Evolutionary conservation across 768 basidiomycete species (phyloP).

Genomic region (Calocera cornea): DNA sequence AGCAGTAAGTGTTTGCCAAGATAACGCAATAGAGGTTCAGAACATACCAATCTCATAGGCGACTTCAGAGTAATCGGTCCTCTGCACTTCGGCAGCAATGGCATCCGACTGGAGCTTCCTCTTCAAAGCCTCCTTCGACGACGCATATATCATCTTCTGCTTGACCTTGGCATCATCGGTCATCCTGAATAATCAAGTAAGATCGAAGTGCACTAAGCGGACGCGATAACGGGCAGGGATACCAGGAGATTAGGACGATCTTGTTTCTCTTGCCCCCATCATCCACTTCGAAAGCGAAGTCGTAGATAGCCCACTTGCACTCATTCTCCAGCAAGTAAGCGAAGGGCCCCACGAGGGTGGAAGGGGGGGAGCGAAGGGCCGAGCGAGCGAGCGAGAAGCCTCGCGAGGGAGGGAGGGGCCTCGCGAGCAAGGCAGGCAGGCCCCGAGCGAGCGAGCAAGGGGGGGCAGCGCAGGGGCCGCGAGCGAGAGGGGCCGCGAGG

Average conservation of each 20-base stretch:
- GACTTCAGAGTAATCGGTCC: conserved; percentile 63
- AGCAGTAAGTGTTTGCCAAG: no score
- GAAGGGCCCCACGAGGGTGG: no score
- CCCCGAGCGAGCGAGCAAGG: no score
- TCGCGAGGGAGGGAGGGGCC: no score
- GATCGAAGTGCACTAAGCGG: not conserved
- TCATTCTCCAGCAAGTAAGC: conserved; percentile 61
- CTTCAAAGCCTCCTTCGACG: conserved; percentile 71
- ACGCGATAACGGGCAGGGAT: no score
- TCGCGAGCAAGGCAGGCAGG: no score
- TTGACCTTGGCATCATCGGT: conserved; percentile 77
- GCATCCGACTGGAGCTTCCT: conserved; percentile 47
- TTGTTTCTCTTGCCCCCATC: conserved; percentile 73
- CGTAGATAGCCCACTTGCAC: conserved; percentile 85
- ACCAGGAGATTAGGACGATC: conserved; percentile 77
- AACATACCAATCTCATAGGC: conserved; percentile 49
- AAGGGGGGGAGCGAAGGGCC: no score
- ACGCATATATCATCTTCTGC: conserved; percentile 86
- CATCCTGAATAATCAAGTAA: conserved; percentile 41
- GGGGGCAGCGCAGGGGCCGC: no score
- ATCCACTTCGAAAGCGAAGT: conserved; percentile 68
- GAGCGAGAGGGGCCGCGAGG: no score
- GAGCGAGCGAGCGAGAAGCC: no score
- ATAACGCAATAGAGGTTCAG: not conserved
- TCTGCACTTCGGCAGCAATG: conserved; percentile 71